Percentiles rank a stretch among this genome's conserved stretches.
phyloP scores from a whole-genome alignment of 441 rosid species.

The Corymbia citriodora region DNA sequence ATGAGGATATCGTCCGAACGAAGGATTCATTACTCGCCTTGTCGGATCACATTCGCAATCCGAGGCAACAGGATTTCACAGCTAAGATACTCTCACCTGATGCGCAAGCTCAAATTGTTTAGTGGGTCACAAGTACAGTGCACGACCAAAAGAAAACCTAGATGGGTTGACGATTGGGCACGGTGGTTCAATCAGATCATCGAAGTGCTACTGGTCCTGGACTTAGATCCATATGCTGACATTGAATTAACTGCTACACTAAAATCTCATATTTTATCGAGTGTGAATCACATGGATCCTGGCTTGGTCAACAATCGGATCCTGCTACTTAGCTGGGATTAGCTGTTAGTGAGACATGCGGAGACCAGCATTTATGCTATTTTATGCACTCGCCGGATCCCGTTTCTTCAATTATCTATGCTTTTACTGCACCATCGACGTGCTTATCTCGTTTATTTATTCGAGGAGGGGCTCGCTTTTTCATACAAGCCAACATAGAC shows the following conservation, averaged over 20 bases:
- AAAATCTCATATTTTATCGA: not conserved
- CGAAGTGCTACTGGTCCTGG: not conserved
- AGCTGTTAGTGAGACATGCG: not conserved
- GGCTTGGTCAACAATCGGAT: not conserved
- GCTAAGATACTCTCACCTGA: not conserved
- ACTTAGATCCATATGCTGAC: not conserved
- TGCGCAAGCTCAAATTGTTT: not conserved
- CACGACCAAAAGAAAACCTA: not conserved
- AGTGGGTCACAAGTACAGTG: not conserved
- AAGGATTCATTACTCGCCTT: not conserved
- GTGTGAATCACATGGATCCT: not conserved
- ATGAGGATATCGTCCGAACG: not conserved
- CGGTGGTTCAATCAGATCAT: not conserved
- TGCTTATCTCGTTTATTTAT: not conserved
- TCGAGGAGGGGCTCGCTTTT: not conserved
- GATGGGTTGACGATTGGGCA: not conserved
- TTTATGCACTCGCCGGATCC: not conserved
- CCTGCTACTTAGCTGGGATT: not conserved
- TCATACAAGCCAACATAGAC: not conserved
- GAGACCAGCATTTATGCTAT: not conserved
- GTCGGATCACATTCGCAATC: not conserved
- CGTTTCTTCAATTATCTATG: not conserved
- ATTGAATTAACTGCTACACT: not conserved
- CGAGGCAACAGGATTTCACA: not conserved
- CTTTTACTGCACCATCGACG: not conserved